Conservation (phyloP, 129 eudicot genomes). For the Flaveria bidentis region DNA sequence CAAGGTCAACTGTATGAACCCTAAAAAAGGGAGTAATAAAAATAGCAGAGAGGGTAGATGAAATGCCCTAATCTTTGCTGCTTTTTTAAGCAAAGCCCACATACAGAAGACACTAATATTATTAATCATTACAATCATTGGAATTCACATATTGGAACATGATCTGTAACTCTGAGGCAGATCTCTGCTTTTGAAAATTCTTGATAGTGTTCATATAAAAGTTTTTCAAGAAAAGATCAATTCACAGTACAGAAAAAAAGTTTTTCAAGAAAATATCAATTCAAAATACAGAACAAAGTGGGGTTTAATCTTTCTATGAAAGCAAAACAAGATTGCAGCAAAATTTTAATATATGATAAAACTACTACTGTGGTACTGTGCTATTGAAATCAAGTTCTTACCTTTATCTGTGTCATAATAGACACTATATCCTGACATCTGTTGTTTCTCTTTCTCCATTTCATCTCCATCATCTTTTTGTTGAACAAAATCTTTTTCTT, state of each 20-base stretch:
- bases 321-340: neutral
- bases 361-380: neutral
- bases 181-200: neutral
- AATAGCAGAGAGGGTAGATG: conserved; percentile 11
- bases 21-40: neutral
- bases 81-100: conserved; percentile 1
- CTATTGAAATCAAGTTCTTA: neutral
- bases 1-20: neutral
- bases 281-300: neutral
- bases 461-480: conserved; percentile 24
- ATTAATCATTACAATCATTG: neutral
- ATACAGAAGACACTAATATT: neutral
- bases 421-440: conserved; percentile 24
- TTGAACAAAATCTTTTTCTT: conserved; percentile 10
- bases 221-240: neutral
- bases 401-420: conserved; percentile 40
- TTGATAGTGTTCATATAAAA: neutral
- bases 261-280: neutral
- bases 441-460: conserved; percentile 14
- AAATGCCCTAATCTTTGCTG: conserved; percentile 12
- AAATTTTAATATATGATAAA: neutral
- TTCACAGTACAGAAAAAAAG: neutral
- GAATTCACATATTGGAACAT: conserved; percentile 13
- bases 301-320: neutral
- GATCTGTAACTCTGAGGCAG: conserved; percentile 1